Base-by-base conservation (phyloP, 1,139 yeast species). In the Yamadazyma conglobata region DNA sequence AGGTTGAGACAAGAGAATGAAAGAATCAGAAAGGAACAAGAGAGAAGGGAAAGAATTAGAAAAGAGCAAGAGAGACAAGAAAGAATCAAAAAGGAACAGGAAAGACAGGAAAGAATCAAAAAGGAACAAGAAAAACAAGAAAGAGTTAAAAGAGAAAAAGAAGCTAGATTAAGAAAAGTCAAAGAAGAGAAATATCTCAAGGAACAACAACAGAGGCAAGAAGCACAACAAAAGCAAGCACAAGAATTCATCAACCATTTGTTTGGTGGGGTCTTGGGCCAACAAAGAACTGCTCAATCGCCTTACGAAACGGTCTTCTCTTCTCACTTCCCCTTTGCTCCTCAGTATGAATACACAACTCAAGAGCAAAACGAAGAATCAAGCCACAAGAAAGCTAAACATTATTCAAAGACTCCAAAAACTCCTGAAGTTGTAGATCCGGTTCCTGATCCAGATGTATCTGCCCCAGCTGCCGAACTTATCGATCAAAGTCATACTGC, bases 141-240 rank as follows among this genome's bases (percentile, higher is more conserved):
- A 26, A 35, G 39, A 33, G 38, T 32, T 17, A 37, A 30, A 25
- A 42, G 36, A 31, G 46, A 37, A 31, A 44, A 43, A 27, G 39
- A 43, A 30, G 42, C 39, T 19, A 44, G 40, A 39, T 33, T 30
- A 23, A 37, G 45, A 38, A 43, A 35, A 32, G 46, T 44, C 6
- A 42, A 47, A 38, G 44, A 37, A 33, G 42, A 35, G 19, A 32
- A 39, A 22, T 17, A 14, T 12, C 7, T 8, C 7, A 22, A 22
- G 22, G 11, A 28, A 18, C 30, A 27, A 37, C 73, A 73, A 22
- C 29, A 37, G 28, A 24, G 22, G 21, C 22, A 30, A 22, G 35
- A 28, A 31, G 33, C 32, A 28, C 27, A 32, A 19, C 44, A 43
- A 33, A 25, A 35, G 22, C 38, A 38, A 31, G 41, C 42, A 14